Base-by-base conservation (phyloP, 306 rosid genomes). In the Ziziphus jujuba region DNA sequence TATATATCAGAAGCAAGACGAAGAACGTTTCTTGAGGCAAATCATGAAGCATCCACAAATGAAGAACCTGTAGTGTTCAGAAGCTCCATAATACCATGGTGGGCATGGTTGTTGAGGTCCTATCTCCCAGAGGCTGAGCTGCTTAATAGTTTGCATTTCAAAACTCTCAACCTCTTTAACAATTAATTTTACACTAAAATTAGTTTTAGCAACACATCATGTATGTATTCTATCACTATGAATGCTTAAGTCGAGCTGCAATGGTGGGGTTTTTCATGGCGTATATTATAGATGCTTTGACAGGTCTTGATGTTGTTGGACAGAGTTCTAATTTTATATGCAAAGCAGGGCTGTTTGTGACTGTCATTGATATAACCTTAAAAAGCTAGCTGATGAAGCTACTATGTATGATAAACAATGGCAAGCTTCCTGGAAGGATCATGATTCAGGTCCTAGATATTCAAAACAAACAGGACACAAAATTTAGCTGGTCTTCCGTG, bases 231-330 rank as follows among this genome's bases (percentile, higher is more conserved):
- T 9, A 28, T 28, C n/a, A n/a, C 33, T 28, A 28, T 28, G 33
- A 28, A 28, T 47, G 51, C 17, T 21, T 19, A 75, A 79, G 84
- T 58, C 57, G 80, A 57, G 84, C 76, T 28, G 84, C 84, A 31
- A 83, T 83, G 84, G 35, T 83, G 9, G 87, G 87, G 10, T 83
- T 73, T 67, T 76, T 79, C 67, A 71, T 71, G 79, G 78, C 71
- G 1, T 84, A 84, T 65, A 19, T 24, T 5, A 79, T 74, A 22
- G 83, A 80, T 35, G 82, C 71, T 10, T 63, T 74, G 45, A 80
- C 83, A 10, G 76, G 87, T 13, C 54, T 79, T 3, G 78, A 68
- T 4, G 61, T 83, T 24, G 82, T 83, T 6, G 84, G 82, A 17
- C 84, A 79, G 66, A 66, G 67, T 0, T 78, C 80, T 5, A 83